Percentiles rank a stretch among this genome's conserved stretches.
phyloP scores from a whole-genome alignment of 2,329 filamentous ascomycete species.

The Colletotrichum aenigma region DNA sequence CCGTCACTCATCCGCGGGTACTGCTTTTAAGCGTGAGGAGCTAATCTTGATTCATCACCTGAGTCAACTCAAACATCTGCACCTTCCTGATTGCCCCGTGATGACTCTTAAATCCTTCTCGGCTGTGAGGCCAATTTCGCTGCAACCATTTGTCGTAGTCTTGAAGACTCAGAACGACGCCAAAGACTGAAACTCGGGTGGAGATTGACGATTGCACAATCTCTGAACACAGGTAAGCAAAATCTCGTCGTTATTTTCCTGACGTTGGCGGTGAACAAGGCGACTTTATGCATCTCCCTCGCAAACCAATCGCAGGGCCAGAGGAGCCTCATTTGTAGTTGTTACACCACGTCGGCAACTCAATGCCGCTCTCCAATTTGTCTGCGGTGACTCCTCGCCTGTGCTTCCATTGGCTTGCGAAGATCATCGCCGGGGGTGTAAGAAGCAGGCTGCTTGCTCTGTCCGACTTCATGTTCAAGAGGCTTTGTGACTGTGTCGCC shows the following conservation, averaged over 20 bases:
- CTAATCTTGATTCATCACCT: background rate
- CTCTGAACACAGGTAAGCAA: background rate
- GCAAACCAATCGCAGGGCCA: background rate
- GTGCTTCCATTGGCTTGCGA: background rate
- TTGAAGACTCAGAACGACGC: background rate
- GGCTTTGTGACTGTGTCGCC: background rate
- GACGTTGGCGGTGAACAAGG: background rate
- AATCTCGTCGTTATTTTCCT: background rate
- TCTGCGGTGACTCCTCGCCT: background rate
- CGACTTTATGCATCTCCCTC: background rate
- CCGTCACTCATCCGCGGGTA: background rate
- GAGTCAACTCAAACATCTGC: background rate
- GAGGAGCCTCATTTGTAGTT: background rate
- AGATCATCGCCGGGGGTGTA: background rate
- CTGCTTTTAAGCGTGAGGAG: background rate
- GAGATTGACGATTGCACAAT: background rate
- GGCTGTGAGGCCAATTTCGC: background rate
- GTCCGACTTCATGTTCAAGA: background rate
- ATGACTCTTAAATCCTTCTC: background rate
- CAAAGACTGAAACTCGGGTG: background rate
- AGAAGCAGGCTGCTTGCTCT: background rate
- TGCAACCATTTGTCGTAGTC: background rate
- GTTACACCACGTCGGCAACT: conserved; percentile 10
- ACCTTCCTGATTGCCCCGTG: background rate
- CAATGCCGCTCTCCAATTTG: background rate